A percentile compares a stretch with the other conserved stretches of the same genome.
phyloP scores from a whole-genome alignment of 1,284 basidiomycete genomes.

The Ceratobasidium sp. region DNA sequence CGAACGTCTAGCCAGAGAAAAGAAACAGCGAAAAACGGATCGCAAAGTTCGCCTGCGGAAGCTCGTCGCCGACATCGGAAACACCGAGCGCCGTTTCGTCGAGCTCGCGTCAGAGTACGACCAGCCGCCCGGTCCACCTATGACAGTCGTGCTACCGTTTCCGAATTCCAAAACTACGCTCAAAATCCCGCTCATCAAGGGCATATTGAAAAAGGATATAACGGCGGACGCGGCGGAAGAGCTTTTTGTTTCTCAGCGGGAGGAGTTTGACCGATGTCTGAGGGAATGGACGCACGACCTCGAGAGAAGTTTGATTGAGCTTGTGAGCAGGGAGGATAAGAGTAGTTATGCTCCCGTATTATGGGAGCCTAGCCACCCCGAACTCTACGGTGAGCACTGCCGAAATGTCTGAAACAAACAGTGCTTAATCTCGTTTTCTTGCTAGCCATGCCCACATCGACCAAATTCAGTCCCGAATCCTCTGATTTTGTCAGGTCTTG shows the following conservation, averaged over 20 bases:
- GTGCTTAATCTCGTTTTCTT: no score
- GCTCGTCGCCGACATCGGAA: slow-evolving; percentile 22
- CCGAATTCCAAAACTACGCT: slow-evolving; percentile 8
- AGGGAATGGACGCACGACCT: slow-evolving; percentile 4
- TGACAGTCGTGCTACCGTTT: slow-evolving; percentile 19
- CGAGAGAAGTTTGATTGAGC: neutral
- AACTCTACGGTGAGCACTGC: no score
- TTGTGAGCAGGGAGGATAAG: no score
- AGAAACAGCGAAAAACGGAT: slow-evolving; percentile 16
- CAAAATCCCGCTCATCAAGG: neutral
- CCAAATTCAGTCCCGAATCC: slow-evolving; percentile 18
- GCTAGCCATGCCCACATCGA: neutral
- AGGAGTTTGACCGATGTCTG: neutral
- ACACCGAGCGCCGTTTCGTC: neutral
- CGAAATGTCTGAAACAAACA: no score
- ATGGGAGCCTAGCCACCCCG: no score
- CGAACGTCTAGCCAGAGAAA: slow-evolving; percentile 12
- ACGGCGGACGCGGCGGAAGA: slow-evolving; percentile 13
- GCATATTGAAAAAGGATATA: slow-evolving; percentile 11
- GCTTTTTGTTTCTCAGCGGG: slow-evolving; percentile 4
- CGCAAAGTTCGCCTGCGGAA: slow-evolving; percentile 3
- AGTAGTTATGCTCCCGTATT: no score
- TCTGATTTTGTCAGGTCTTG: neutral
- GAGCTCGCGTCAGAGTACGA: neutral
- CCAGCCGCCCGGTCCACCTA: neutral